Evolutionary conservation across 768 basidiomycete genomes (phyloP), one percentile per base, ranked within the genome.

Genomic region (Lentinula raphanica): DNA sequence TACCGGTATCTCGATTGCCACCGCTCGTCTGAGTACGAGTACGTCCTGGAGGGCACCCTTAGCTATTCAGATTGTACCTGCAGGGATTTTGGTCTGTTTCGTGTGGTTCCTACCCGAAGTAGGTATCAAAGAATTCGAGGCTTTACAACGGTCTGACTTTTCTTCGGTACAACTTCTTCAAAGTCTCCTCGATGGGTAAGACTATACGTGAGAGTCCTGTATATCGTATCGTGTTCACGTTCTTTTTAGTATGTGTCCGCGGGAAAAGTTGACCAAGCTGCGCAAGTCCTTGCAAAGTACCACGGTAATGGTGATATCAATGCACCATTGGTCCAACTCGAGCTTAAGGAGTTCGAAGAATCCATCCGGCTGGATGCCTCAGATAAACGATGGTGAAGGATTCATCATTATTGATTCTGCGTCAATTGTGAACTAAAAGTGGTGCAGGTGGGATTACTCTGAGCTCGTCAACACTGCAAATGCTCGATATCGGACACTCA

Each of bases 111-210:
- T 75, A 29, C 69, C 69, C 6, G 70, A 69, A 58, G 62, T 63
- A 46, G n/a, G 62, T 56, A 9, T 21, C 23, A 11, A 31, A 11
- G 15, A 3, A 11, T 31, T 35, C 9, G 6, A 25, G 25, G 8
- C 27, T 6, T 3, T n/a, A n/a, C n/a, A n/a, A 44, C 12, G 13
- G 19, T 21, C 17, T 28, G 9, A 19, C 11, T 12, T 21, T 25
- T 29, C 27, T 29, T 11, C 5, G 5, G 32, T 28, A 13, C 7
- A 31, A 12, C 11, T 9, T 27, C 23, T n/a, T n/a, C n/a, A n/a
- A 53, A 79, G 75, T 80, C 79, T 38, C 82, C 82, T 48, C 76
- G 82, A 32, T 85, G 82, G 82, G 68, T 83, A 53, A 17, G 11
- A n/a, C n/a, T n/a, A n/a, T n/a, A n/a, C n/a, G n/a, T n/a, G n/a